Evolutionary conservation across 345 rosid genomes (phyloP), one percentile per base, ranked within the genome.

Genomic region (Lepidium africanum): DNA sequence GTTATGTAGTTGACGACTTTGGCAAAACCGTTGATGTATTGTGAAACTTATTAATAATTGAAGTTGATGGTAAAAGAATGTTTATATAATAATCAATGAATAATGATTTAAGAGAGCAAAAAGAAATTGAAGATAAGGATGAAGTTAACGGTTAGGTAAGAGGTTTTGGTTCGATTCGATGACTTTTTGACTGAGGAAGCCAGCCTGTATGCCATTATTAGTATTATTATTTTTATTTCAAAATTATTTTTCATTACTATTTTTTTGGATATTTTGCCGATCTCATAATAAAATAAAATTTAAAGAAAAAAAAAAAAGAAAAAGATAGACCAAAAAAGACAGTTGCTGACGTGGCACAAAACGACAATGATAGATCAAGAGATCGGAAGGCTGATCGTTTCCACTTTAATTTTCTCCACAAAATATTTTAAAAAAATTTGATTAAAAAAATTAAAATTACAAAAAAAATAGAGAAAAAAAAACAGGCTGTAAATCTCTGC

Each of bases 361-460:
- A 89, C 88, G 84, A 92, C 95, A 86, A 86, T 1, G 61, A 68
- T 14, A 21, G 81, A 88, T 86, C 82, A 82, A 83, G 83, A 78
- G 82, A 81, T 83, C 79, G 80, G 82, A 81, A 73, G 80, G 81
- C 76, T 86, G 81, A 79, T 85, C 76, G 83, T 81, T 78, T 72
- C 85, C 71, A 78, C 82, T 76, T 69, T 59, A 16, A 81, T 64
- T 51, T n/a, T n/a, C n/a, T n/a, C n/a, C n/a, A n/a, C n/a, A n/a
- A n/a, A n/a, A n/a, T n/a, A n/a, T n/a, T n/a, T n/a, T n/a, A n/a
- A n/a, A n/a, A n/a, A n/a, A n/a, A n/a, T n/a, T n/a, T n/a, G n/a
- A 33, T 16, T 10, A 38, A 10, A 38, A 10, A 14, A 27, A 14
- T 37, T 9, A 36, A 14, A 43, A 33, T 1, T 7, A 3, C 5